A percentile compares a stretch with the other conserved stretches of the same genome.
phyloP scores from a whole-genome alignment of 768 basidiomycete species.

The Tubosaeta sp. region DNA sequence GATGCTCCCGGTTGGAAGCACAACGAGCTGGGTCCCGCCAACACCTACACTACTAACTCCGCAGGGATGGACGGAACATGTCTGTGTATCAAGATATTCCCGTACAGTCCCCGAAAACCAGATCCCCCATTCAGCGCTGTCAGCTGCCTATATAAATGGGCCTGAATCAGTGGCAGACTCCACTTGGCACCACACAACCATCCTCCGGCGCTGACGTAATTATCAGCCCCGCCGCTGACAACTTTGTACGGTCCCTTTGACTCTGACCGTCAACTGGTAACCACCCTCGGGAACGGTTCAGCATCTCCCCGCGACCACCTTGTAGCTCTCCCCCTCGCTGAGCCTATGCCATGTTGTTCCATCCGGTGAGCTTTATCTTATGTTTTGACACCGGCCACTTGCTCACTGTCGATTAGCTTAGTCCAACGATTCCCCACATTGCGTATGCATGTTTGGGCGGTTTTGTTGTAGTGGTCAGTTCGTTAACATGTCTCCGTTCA shows the following conservation, averaged over 20 bases:
- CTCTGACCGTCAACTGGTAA: constrained; percentile 2
- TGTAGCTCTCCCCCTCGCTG: background rate
- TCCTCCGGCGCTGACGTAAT: constrained; percentile 19
- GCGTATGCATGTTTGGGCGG: constrained; percentile 76
- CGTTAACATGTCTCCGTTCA: background rate
- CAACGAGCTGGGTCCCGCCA: background rate
- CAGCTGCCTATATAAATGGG: constrained; percentile 8
- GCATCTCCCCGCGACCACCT: background rate
- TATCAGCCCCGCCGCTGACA: background rate
- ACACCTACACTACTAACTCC: constrained; percentile 7
- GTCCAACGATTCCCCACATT: constrained; percentile 67
- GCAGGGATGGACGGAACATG: constrained; percentile 11
- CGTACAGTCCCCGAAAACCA: background rate
- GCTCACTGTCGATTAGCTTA: constrained; percentile 21
- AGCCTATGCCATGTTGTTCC: constrained; percentile 41
- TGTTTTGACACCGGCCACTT: background rate
- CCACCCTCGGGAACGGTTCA: background rate
- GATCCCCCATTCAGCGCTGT: background rate
- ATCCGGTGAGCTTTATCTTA: constrained; percentile 39
- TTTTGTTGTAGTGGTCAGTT: constrained; percentile 70
- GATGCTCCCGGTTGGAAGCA: background rate
- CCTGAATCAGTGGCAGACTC: background rate
- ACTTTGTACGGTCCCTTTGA: background rate
- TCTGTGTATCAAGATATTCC: constrained; percentile 1
- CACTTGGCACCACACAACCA: background rate